Conservation (phyloP, 2,329 filamentous ascomycete species). For the Venturia pyrina region DNA sequence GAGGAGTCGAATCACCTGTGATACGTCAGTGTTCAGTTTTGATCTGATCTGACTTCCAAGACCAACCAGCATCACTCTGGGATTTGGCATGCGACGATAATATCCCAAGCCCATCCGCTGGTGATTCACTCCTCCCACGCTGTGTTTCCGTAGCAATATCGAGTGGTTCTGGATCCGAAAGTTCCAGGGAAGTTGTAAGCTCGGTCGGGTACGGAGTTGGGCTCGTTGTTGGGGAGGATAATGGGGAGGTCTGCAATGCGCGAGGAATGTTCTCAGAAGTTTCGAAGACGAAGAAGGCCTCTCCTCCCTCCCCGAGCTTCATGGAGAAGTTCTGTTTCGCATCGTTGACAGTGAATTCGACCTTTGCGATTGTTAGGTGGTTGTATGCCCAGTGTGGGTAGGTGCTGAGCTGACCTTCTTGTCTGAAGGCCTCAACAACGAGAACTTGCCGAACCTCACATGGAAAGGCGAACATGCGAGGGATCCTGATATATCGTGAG, state of each 20-base stretch:
- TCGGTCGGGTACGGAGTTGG: constrained; percentile 45
- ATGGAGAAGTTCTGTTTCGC: constrained; percentile 88
- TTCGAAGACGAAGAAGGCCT: constrained; percentile 98
- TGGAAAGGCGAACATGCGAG: constrained; percentile 94
- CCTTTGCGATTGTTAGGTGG: constrained; percentile 30
- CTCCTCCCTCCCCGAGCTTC: constrained; percentile 95
- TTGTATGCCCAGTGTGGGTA: neutral
- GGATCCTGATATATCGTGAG: constrained; percentile 32
- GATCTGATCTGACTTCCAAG: neutral
- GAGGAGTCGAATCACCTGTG: constrained; percentile 5
- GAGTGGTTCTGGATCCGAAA: constrained; percentile 62
- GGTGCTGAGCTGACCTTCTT: constrained; percentile 57
- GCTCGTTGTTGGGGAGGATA: constrained; percentile 82
- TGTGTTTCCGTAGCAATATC: constrained; percentile 36
- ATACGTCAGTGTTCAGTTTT: neutral
- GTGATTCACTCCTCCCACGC: constrained; percentile 7
- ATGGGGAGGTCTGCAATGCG: constrained; percentile 84
- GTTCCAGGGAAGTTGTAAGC: constrained; percentile 21
- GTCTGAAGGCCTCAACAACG: constrained; percentile 83
- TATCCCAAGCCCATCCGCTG: neutral
- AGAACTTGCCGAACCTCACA: constrained; percentile 98
- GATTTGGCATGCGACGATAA: neutral
- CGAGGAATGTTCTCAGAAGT: constrained; percentile 87
- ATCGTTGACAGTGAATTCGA: constrained; percentile 94
- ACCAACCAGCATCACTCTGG: neutral